phyloP scores from a whole-genome alignment of 2,329 filamentous ascomycete species.

The Cercospora canescens region DNA sequence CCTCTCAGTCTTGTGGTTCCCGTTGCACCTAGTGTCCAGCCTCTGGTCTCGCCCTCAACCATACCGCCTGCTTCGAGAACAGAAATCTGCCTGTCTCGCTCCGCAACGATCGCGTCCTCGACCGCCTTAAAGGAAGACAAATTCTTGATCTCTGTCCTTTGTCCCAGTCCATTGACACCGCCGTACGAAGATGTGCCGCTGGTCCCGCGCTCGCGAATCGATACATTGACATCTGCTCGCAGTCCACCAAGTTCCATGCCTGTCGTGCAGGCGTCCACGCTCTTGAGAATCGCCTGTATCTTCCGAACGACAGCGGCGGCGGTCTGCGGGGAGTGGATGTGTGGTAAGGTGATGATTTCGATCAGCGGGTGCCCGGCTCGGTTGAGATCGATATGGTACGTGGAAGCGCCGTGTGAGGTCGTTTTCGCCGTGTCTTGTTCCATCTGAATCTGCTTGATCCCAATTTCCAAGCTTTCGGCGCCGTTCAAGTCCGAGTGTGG shows the following conservation, averaged over 20 bases:
- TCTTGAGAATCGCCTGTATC: conserved; percentile 75
- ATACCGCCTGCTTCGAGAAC: conserved; percentile 73
- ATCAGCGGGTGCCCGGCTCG: conserved; percentile 87
- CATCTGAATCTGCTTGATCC: conserved; percentile 92
- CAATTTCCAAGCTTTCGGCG: conserved; percentile 68
- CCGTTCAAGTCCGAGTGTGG: conserved; percentile 66
- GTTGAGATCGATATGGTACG: conserved; percentile 88
- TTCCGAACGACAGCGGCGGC: conserved; percentile 89
- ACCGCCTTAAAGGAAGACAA: conserved; percentile 92
- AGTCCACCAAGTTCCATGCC: conserved; percentile 94
- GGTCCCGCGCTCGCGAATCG: conserved; percentile 62
- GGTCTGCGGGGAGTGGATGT: conserved; percentile 82
- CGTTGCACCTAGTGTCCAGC: conserved; percentile 83
- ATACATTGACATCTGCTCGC: conserved; percentile 93
- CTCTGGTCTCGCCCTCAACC: conserved; percentile 83
- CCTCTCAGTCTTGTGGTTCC: conserved; percentile 80
- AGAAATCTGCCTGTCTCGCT: conserved; percentile 83
- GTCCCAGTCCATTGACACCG: conserved; percentile 67
- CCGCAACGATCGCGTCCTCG: conserved; percentile 89
- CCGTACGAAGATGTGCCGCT: conserved; percentile 51
- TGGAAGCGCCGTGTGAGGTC: conserved; percentile 69
- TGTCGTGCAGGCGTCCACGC: conserved; percentile 80
- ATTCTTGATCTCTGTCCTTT: conserved; percentile 96
- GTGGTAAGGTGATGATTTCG: conserved; percentile 90
- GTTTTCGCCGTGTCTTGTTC: conserved; percentile 99